A percentile compares a stretch with the other conserved stretches of the same genome.
phyloP scores from a whole-genome alignment of 352 stramenopile genomes.

The Albugo laibachii region DNA sequence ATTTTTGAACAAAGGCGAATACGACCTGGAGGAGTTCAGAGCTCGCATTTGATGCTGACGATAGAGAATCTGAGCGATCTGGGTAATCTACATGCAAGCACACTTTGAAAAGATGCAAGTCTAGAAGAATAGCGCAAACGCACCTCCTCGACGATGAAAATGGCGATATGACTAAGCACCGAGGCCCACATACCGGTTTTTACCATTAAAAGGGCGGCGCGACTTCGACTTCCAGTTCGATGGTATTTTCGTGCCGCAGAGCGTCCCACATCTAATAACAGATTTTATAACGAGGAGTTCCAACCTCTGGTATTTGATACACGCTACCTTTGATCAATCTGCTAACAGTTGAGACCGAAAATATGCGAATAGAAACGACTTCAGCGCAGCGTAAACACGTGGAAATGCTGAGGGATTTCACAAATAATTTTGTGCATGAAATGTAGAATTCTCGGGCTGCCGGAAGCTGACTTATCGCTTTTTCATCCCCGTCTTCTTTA shows the following conservation, averaged over 20 bases:
- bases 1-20: constrained; percentile 15
- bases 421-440: constrained; percentile 33
- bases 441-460: constrained; percentile 32
- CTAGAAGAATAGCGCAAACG: neutral
- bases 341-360: constrained; percentile 30
- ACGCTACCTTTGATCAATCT: constrained; percentile 63
- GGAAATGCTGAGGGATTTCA: constrained; percentile 64
- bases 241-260: constrained; percentile 57
- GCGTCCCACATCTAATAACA: constrained; percentile 37
- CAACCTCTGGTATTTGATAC: constrained; percentile 1
- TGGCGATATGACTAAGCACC: constrained; percentile 46
- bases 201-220: constrained; percentile 33
- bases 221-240: constrained; percentile 32
- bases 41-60: constrained; percentile 11
- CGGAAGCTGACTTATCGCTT: constrained; percentile 29
- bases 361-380: constrained; percentile 31
- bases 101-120: neutral
- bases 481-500: constrained; percentile 11
- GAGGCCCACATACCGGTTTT: constrained; percentile 65
- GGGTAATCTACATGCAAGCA: constrained; percentile 22
- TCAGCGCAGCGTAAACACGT: constrained; percentile 60
- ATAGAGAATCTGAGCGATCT: constrained; percentile 51
- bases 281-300: neutral
- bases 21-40: constrained; percentile 8
- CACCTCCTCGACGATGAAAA: constrained; percentile 74